Evolutionary conservation across 345 rosid genomes (phyloP), one percentile per base, ranked within the genome.

Genomic region (Noccaea bulbosa): DNA sequence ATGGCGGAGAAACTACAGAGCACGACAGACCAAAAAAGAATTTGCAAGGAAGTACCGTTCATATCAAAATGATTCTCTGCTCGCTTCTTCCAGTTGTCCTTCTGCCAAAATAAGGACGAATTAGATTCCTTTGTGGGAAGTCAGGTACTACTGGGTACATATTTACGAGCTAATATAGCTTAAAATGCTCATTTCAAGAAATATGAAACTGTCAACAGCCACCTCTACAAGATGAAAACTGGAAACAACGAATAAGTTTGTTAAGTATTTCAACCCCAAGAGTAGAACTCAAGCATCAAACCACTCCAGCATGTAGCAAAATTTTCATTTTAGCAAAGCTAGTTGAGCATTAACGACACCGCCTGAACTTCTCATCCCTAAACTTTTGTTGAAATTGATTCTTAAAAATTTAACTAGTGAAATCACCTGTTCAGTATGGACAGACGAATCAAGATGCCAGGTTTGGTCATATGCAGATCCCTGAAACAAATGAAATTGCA

Each of bases 1-100:
- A 68, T 62, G 2, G 58, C 48, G 49, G 30, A 70, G 62, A 58
- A 33, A 70, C 37, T 43, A 62, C 35, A 68, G 54, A 69, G 65
- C 70, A 75, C 22, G 15, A 37, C 48, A 67, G 34, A 62, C 15
- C 38, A 61, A 53, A 83, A 45, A 43, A 16, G 40, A 71, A 49
- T 66, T 72, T 81, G 89, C 86, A 92, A 78, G 81, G 77, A 48
- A 80, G 30, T 81, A 72, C 96, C 97, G 79, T 85, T 90, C 58
- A 81, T 87, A 69, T 88, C 96, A 70, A 83, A 85, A 79, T 83
- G 92, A 71, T 81, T 88, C 76, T 88, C 98, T 55, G 57, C 47
- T 84, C 96, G 85, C 89, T 73, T 95, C 86, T 79, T 95, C 52
- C 83, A 84, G 72, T 79, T 79, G 59, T 88, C 92, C 80, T 86